Conservation (phyloP, 495 filamentous ascomycete genomes). For the Penicillium antarcticum region DNA sequence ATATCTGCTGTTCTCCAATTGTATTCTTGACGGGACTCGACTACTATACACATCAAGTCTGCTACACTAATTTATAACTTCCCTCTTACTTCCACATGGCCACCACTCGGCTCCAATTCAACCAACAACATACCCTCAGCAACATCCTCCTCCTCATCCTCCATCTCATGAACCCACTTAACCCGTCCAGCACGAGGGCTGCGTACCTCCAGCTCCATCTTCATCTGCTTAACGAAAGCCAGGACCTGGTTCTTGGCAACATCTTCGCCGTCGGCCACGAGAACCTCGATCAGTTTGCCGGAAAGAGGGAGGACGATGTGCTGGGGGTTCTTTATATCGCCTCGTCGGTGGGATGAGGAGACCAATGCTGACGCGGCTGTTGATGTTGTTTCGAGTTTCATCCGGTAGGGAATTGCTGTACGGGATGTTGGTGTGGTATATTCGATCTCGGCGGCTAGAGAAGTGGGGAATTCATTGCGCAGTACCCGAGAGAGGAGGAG, state of each 20-base stretch:
- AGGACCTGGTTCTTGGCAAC: slow-evolving; percentile 52
- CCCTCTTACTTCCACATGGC: slow-evolving; percentile 13
- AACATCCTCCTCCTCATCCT: slow-evolving; percentile 57
- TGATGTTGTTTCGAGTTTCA: slow-evolving; percentile 46
- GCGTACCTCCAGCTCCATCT: slow-evolving; percentile 63
- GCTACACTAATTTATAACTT: slow-evolving; percentile 19
- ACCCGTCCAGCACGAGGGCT: slow-evolving; percentile 46
- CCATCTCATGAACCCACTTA: slow-evolving; percentile 54
- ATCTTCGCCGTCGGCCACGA: slow-evolving; percentile 51
- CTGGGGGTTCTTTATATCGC: slow-evolving; percentile 45
- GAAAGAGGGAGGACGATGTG: slow-evolving; percentile 58
- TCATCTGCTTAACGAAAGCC: slow-evolving; percentile 65
- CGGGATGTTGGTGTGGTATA: slow-evolving; percentile 44
- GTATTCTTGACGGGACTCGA: neutral
- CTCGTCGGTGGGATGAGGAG: slow-evolving; percentile 48
- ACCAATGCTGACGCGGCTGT: slow-evolving; percentile 46
- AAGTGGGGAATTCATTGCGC: slow-evolving; percentile 56
- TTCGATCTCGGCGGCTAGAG: slow-evolving; percentile 50
- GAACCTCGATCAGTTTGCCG: slow-evolving; percentile 56
- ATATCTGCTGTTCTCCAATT: neutral
- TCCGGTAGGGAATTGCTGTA: slow-evolving; percentile 32
- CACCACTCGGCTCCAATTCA: slow-evolving; percentile 33
- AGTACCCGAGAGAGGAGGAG: slow-evolving; percentile 51
- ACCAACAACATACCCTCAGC: slow-evolving; percentile 55
- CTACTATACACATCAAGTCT: neutral